Evolutionary conservation across 169 alveolate genomes (phyloP), one percentile per base, ranked within the genome.

Genomic region (Cyclospora cayetanensis): DNA sequence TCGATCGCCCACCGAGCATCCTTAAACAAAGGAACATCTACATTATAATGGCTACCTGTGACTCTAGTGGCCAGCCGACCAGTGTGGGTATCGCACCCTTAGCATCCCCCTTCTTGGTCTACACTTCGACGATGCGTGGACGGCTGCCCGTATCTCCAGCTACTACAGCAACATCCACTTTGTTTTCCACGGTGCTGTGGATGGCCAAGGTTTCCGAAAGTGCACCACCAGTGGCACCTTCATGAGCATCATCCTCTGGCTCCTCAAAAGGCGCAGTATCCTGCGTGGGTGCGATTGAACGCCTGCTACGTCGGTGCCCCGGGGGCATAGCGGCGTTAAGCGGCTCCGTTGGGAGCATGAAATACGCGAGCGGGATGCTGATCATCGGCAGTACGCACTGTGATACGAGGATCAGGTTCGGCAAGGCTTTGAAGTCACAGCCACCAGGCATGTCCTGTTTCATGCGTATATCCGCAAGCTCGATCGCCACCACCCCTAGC

Each of bases 291-390:
- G 52, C 46, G 11, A 9, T 70, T 27, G 29, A 12, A 53, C 82
- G 25, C 53, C 52, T 70, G 12, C 63, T n/a, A n/a, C 63, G 63
- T 34, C 82, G 82, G 34, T 70, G 82, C 25, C 15, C 55, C 35
- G 82, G 55, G 27, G 82, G 82, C 55, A 39, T 53, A 7, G 82
- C n/a, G 25, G 82, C 11, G 82, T 79, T 79, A 15, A 79, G 70
- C 22, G 89, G 60, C 55, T 63, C 42, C 41, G 35, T 46, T 12
- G 94, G 94, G n/a, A 91, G 76, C 46, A 91, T 66, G 55, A 91
- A 31, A 60, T 80, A 91, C 41, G 94, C 63, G 18, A 91, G 92
- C 60, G 94, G 94, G 18, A 91, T 91, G 46, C 87, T 55, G 41
- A 65, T 15, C 12, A 80, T 27, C n/a, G 94, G 94, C 12, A 91